Base-by-base conservation (phyloP, 2,329 filamentous ascomycete species). In the Xylariaceae sp. region DNA sequence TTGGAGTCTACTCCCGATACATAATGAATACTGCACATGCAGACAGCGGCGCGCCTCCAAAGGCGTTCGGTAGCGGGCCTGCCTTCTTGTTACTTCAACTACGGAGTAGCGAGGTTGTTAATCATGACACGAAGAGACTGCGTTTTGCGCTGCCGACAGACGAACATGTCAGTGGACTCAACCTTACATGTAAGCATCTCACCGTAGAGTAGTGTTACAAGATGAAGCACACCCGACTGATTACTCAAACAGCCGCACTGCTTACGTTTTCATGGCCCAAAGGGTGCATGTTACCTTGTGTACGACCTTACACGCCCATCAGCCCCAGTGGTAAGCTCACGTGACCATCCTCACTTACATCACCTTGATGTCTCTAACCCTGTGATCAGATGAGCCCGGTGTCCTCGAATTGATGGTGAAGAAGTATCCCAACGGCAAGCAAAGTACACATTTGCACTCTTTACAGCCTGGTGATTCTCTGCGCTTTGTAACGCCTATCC, bases 281-380 rank as follows among this genome's bases (percentile, higher is more conserved):
- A 9, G 84, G 83, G 6, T 71, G 77, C 45, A 83, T 79, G 76
- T 67, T 86, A 3, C 87, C 88, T 0, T 82, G 83, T 1, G 71
- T 87, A 9, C 77, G 88, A 37, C 88, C 87, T 0, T 90, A 91
- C 64, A 90, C 87, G 0, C 88, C 88, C 0, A 76, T 88, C 48
- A 85, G 78, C 61, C 71, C 78, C 37, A 73, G 78, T 14, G 74
- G 82, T 83, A 73, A 39, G 73, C 41, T 34, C 40, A 7, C 16
- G 4, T 48, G 12, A 23, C 16, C 24, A 16, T 29, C 3, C 37
- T 16, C 21, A 4, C 21, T 23, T 24, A 43, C 21, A 4, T 14
- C 2, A 41, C 50, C 28, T 56, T 41, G 11, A 3, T 31, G 12
- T 21, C 34, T 50, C 58, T 50, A 45, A 48, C 26, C 56, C 33